Base-by-base conservation (phyloP, 768 basidiomycete genomes). In the Kwoniella sp. region DNA sequence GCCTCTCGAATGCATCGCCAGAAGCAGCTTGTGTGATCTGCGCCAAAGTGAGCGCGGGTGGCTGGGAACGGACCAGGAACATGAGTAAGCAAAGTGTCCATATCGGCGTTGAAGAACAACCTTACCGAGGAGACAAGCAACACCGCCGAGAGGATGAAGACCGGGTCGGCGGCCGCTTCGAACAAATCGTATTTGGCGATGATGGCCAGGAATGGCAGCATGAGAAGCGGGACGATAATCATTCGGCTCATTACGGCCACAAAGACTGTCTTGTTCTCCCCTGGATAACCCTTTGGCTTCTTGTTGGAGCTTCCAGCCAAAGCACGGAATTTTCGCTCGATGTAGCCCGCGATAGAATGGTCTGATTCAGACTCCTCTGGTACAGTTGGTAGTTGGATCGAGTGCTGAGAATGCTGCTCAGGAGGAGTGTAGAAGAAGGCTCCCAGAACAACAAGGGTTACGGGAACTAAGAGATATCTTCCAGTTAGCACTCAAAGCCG, bases 391-490 rank as follows among this genome's bases (percentile, higher is more conserved):
- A 26, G 57, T 13, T 50, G 60, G 27, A 47, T 57, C 44, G 56
- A 27, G 15, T 27, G 37, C 27, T 46, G 56, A 12, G 68, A 65
- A 13, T 61, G 47, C 1, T 59, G 48, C 49, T 54, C 55, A 21
- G 72, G 64, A 44, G 81, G 78, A n/a, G 73, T 55, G 63, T 80
- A 89, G 81, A 95, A 95, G 83, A 94, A 97, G 15, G 90, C 92
- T 12, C 94, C 94, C 47, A 97, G 87, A 6, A 96, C 92, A 60
- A 97, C 84, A 25, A 96, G 82, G 1, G 94, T 97, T 26, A 97
- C 74, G 0, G 94, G 95, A 64, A 97, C 88, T 10, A 88, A 88
- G 1, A 26, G 49, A 21, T 19, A 46, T 62, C 3, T 6, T 15
- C 1, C 24, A 25, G 37, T 53, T 33, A 44, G 54, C 25, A 57